Evolutionary conservation across 768 basidiomycete species (phyloP).

Genomic region (Russula virescens): DNA sequence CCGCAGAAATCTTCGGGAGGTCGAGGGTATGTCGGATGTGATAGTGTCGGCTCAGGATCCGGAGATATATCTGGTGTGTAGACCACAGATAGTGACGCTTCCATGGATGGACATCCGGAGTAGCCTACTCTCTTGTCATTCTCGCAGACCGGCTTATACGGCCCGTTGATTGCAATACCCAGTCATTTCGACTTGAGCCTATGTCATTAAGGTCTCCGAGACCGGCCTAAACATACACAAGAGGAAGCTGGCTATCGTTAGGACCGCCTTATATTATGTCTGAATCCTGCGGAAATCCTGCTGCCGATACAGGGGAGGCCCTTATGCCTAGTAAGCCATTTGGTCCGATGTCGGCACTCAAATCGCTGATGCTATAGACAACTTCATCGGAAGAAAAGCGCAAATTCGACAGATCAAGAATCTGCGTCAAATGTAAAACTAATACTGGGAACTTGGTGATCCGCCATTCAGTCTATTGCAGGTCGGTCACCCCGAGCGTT

Average conservation of each 20-base stretch:
- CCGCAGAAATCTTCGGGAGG: too few relatives aligned
- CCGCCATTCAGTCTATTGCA: slow-evolving; percentile 81
- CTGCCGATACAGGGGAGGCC: slow-evolving; percentile 45
- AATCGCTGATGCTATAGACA: background rate
- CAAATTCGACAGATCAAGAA: slow-evolving; percentile 61
- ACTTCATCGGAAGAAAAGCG: slow-evolving; percentile 48
- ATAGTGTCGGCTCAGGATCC: too few relatives aligned
- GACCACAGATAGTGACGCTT: too few relatives aligned
- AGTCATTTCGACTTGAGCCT: too few relatives aligned
- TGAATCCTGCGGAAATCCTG: slow-evolving; percentile 55
- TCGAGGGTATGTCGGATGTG: too few relatives aligned
- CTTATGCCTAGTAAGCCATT: slow-evolving; percentile 58
- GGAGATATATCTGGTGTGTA: too few relatives aligned
- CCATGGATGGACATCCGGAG: too few relatives aligned
- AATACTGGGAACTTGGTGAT: slow-evolving; percentile 63
- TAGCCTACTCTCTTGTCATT: too few relatives aligned
- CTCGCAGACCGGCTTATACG: too few relatives aligned
- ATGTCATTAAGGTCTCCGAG: too few relatives aligned
- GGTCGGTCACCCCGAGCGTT: slow-evolving; percentile 38
- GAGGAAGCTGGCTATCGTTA: background rate
- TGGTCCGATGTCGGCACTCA: background rate
- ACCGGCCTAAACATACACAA: too few relatives aligned
- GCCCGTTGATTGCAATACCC: too few relatives aligned
- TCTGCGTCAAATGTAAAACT: slow-evolving; percentile 71
- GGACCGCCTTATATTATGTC: slow-evolving; percentile 1